Base-by-base conservation (phyloP, 2,329 filamentous ascomycete species). In the Claviceps paspali region DNA sequence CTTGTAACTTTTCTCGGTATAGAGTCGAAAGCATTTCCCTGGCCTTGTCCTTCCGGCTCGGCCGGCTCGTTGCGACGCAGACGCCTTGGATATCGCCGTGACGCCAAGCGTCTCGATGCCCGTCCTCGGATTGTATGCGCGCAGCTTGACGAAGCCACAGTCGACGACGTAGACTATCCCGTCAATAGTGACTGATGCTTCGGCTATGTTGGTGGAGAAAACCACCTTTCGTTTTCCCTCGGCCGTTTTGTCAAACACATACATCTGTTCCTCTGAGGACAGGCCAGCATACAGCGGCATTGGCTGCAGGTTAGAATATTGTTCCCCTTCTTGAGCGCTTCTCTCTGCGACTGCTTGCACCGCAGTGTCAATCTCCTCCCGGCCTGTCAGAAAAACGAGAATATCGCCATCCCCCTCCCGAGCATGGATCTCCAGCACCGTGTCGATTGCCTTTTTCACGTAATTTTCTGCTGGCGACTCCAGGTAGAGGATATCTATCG, bases 1-100 rank as follows among this genome's bases (percentile, higher is more conserved):
- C 26, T 71, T 62, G 52, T 77, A 92, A 2, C 70, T 67, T 15
- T 74, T 62, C 59, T 95, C 83, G 0, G 86, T 92, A 56, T 92
- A 98, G 0, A 98, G 68, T 10, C 88, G 75, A 52, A 87, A 96
- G 56, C 91, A 98, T 60, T 96, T 98, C 2, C 91, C 91, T 0
- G 88, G 76, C 47, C 74, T 82, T 1, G 86, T 94, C 41, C 91
- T 76, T 1, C 91, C 91, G 3, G 91, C 88, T 52, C 91, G 75
- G 8, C 91, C 91, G 1, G 87, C 82, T 41, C 91, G 74, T 57
- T 96, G 91, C 1, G 79, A 82, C n/a, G 88, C 88, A 0, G 87
- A 87, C 5, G 91, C 88, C 60, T 91, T 87, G 3, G 88, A 95
- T 8, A 92, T 70, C 0, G 85, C 74, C 1, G 82, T 82, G 4